Conservation (phyloP, 192 early-diverging fungal species). For the Allomyces macrogynus region DNA sequence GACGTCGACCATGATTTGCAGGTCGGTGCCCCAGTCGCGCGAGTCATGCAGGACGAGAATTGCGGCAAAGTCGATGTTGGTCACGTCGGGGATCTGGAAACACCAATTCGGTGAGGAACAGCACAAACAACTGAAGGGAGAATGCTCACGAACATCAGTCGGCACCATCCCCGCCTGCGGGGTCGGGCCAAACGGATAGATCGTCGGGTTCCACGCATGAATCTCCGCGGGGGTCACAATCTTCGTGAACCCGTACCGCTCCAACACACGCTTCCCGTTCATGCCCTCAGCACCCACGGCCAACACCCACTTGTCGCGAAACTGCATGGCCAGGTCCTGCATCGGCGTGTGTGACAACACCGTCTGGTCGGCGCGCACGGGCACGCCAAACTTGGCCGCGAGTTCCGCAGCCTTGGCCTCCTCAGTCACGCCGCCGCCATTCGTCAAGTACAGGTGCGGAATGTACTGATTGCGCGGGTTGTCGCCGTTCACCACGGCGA, state of each 20-base stretch:
- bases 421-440: constrained; percentile 70
- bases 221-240: constrained; percentile 48
- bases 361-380: constrained; percentile 37
- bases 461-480: constrained; percentile 24
- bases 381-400: constrained; percentile 24
- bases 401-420: constrained; percentile 48
- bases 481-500: constrained; percentile 42
- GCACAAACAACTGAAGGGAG: no score
- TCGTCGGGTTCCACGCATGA: constrained; percentile 30
- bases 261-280: constrained; percentile 13
- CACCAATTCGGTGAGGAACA: no score
- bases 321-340: constrained; percentile 36
- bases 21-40: constrained; percentile 66
- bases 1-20: constrained; percentile 59
- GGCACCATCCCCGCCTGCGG: no score
- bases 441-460: constrained; percentile 65
- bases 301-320: constrained; percentile 40
- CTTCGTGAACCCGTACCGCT: constrained; percentile 46
- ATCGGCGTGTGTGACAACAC: constrained; percentile 80
- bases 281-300: constrained; percentile 48
- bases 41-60: constrained; percentile 78
- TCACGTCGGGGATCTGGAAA: not conserved
- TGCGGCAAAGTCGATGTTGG: constrained; percentile 23
- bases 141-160: no score
- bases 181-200: constrained; percentile 29